Evolutionary conservation across 768 basidiomycete species (phyloP), one percentile per base, ranked within the genome.

Genomic region (Suillus spraguei): DNA sequence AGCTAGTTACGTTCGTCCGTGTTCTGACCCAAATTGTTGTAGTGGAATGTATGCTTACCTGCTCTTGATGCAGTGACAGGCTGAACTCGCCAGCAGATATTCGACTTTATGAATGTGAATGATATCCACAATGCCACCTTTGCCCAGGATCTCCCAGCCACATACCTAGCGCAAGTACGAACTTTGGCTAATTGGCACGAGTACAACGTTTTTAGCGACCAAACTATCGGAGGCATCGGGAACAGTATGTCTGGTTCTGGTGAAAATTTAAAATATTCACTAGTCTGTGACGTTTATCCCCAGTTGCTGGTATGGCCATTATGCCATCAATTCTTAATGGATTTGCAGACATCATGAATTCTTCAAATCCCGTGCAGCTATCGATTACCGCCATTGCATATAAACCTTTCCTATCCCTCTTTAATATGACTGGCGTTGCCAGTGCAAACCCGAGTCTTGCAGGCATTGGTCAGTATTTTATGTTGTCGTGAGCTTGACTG

Each of bases 371-470:
- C 0, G 68, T 87, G 62, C 87, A 87, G 71, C 69, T 94, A 47
- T 73, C 80, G 32, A 84, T 88, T 66, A 78, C 84, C 38, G 85
- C 85, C 11, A 80, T 88, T 59, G 82, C 90, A 0, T 93, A 92
- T 79, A 92, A 92, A 73, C 91, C 91, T 0, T 89, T 92, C 78
- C 63, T 91, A 38, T 88, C 87, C 10, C 73, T 93, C 52, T 92
- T 93, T 79, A 89, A 90, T 74, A 87, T 93, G 85, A 90, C 88
- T 0, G 81, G 84, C 2, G 81, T 83, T 32, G 82, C 82, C 11
- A 71, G 80, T 20, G 74, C 78, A 52, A 80, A 83, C 61, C 82
- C 85, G 0, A 69, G 84, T 65, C 80, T 90, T 4, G 82, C 85
- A 41, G 83, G 83, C 14, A 83, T 91, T 65, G 87, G 89, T 88